Percentiles rank a stretch among this genome's conserved stretches.
Evolutionary conservation across 2,329 filamentous ascomycete genomes (phyloP).

Genomic region (Hypoxylon sp.): DNA sequence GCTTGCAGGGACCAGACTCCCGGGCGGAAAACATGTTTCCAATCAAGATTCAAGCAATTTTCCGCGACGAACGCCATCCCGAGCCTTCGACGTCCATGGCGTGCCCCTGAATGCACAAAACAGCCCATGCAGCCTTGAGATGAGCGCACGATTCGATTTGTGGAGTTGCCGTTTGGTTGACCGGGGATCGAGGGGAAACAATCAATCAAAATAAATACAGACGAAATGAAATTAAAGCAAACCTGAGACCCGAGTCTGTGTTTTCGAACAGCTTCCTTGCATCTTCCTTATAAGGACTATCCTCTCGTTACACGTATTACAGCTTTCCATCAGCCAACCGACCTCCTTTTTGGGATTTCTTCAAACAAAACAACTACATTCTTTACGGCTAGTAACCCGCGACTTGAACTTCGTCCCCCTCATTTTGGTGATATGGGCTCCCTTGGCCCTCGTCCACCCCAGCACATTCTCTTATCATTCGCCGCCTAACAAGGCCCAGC

Average conservation of each 20-base stretch:
- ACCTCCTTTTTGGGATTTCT: slow-evolving; percentile 5
- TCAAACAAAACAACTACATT: slow-evolving; percentile 22
- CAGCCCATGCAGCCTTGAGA: slow-evolving; percentile 45
- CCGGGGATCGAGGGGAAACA: slow-evolving; percentile 39
- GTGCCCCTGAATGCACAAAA: slow-evolving; percentile 46
- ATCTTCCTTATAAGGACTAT: slow-evolving; percentile 22
- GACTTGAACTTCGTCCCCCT: slow-evolving; percentile 20
- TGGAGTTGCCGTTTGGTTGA: slow-evolving; percentile 44
- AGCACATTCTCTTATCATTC: slow-evolving; percentile 47
- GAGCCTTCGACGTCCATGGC: slow-evolving; percentile 27
- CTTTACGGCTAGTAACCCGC: slow-evolving; percentile 18
- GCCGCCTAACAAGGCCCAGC: slow-evolving; percentile 47
- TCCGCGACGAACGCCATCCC: slow-evolving; percentile 35
- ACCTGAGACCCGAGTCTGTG: slow-evolving; percentile 28
- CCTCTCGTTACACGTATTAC: slow-evolving; percentile 15
- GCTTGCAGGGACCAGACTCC: slow-evolving; percentile 36
- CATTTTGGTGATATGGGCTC: slow-evolving; percentile 46
- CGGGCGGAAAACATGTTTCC: slow-evolving; percentile 35
- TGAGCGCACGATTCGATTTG: slow-evolving; percentile 41
- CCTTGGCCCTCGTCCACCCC: slow-evolving; percentile 46
- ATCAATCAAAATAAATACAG: slow-evolving; percentile 43
- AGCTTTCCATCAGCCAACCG: slow-evolving; percentile 10
- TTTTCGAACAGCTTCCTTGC: slow-evolving; percentile 18
- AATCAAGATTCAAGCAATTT: slow-evolving; percentile 40
- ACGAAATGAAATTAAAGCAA: slow-evolving; percentile 50